Evolutionary conservation across 129 eudicot species (phyloP).

Genomic region (Centella asiatica): DNA sequence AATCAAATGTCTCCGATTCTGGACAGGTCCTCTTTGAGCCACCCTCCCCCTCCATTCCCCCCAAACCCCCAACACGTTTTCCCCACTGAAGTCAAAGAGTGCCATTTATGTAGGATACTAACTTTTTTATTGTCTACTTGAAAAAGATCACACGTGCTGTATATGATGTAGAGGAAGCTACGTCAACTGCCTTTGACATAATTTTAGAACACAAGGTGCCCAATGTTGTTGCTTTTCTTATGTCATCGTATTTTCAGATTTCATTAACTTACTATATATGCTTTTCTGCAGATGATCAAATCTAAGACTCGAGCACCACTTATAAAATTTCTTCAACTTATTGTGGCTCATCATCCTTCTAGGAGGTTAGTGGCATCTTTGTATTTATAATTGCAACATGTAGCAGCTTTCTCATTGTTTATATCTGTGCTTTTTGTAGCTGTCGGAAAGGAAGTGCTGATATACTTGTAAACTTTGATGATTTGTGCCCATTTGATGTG

Average conservation of each 20-base stretch:
- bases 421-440: conserved; percentile 29
- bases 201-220: conserved; percentile 65
- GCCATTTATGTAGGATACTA: background rate
- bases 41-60: background rate
- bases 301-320: conserved; percentile 70
- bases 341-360: conserved; percentile 90
- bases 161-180: conserved; percentile 95
- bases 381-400: background rate
- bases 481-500: conserved; percentile 41
- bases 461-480: conserved; percentile 69
- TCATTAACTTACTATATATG: conserved; percentile 9
- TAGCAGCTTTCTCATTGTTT: conserved; percentile 12
- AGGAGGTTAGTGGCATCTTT: conserved; percentile 38
- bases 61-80: background rate
- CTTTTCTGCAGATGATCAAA: conserved; percentile 65
- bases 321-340: conserved; percentile 70
- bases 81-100: background rate
- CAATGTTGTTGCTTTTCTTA: conserved; percentile 1
- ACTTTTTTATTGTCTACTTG: conserved; percentile 17
- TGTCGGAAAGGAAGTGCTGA: conserved; percentile 91
- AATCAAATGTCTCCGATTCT: conserved; percentile 57
- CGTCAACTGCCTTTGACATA: conserved; percentile 64
- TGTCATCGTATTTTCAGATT: background rate
- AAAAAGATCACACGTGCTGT: conserved; percentile 71
- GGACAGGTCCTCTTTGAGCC: conserved; percentile 43